Percentiles rank a stretch among this genome's conserved stretches.
Evolutionary conservation across 768 basidiomycete species (phyloP).

Genomic region (Neoboletus subvelutipes): DNA sequence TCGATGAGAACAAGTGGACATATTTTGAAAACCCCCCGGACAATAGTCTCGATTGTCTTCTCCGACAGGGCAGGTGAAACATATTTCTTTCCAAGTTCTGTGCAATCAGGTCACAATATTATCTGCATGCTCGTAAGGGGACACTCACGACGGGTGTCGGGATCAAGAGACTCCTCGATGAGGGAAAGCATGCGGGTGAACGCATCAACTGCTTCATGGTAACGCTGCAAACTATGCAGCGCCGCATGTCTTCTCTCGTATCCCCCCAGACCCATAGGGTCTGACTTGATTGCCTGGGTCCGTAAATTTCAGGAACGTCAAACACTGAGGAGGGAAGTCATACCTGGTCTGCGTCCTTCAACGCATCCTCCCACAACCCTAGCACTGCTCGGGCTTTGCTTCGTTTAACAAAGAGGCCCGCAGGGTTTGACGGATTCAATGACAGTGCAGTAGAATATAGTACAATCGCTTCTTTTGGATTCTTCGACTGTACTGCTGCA

Average conservation of each 20-base stretch:
- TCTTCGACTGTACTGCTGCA: background rate
- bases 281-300: background rate
- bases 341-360: conserved; percentile 17
- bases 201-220: background rate
- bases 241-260: conserved; percentile 4
- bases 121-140: accelerated
- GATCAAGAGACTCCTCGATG: background rate
- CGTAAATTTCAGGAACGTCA: background rate
- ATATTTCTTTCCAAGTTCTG: background rate
- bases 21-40: background rate
- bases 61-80: background rate
- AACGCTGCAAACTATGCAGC: background rate
- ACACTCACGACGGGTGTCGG: background rate
- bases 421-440: background rate
- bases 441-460: conserved; percentile 6
- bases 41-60: background rate
- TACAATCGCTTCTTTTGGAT: conserved; percentile 1
- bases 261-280: background rate
- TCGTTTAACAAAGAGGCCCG: conserved; percentile 4
- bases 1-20: conserved; percentile 1
- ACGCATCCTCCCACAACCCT: conserved; percentile 4
- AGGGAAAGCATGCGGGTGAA: conserved; percentile 4
- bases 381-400: background rate
- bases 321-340: accelerated
- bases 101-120: background rate